Conservation (phyloP, 305 asterid species). For the Fraxinus xanthoxyloides region DNA sequence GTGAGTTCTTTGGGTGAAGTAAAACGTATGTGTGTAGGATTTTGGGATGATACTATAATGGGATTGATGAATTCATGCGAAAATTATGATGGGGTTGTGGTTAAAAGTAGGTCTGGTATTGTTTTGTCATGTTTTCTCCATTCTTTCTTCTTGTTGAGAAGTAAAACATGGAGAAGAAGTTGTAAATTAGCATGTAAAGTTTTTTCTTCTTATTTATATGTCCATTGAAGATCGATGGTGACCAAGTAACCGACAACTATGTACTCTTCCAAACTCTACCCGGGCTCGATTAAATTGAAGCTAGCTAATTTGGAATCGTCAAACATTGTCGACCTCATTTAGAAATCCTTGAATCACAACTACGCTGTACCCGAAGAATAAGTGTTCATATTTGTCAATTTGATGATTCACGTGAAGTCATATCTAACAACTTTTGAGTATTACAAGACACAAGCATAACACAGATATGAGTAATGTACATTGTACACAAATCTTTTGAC, state of each 20-base stretch:
- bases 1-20: background rate
- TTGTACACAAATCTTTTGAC: background rate
- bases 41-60: slow-evolving; percentile 22
- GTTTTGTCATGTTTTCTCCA: slow-evolving; percentile 38
- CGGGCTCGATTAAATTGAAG: background rate
- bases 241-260: background rate
- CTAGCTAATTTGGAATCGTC: background rate
- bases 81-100: slow-evolving; percentile 34
- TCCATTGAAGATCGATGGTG: background rate
- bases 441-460: too few species aligned
- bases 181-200: background rate
- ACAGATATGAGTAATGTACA: background rate
- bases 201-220: background rate
- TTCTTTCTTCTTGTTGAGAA: slow-evolving; percentile 10
- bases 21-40: slow-evolving; percentile 3
- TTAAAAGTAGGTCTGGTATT: slow-evolving; percentile 33
- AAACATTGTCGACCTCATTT: background rate
- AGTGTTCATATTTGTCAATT: background rate
- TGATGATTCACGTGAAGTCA: background rate
- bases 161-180: background rate
- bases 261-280: background rate
- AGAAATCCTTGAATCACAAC: background rate
- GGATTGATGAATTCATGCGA: slow-evolving; percentile 29
- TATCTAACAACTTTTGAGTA: too few species aligned
- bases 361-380: background rate